Conservation (phyloP, 208 protist genomes). For the Willaertia magna region DNA sequence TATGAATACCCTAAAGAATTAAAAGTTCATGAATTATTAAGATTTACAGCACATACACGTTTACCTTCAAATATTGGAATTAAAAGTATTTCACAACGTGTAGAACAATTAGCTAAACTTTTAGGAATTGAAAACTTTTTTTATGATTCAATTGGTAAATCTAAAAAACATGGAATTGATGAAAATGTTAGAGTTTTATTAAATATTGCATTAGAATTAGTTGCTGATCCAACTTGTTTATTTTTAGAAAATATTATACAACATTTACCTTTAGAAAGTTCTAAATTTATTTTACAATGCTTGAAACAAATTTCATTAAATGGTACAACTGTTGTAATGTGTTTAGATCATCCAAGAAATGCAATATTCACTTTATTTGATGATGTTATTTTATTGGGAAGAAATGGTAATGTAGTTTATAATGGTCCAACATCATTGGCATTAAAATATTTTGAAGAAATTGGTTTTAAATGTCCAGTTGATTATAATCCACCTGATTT, state of each 20-base stretch:
- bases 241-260: slow-evolving; percentile 69
- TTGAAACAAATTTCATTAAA: not conserved
- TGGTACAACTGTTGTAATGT: slow-evolving; percentile 19
- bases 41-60: slow-evolving; percentile 65
- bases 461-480: slow-evolving; percentile 3
- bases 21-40: slow-evolving; percentile 47
- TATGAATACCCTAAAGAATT: slow-evolving; percentile 6
- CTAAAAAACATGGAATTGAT: slow-evolving; percentile 51
- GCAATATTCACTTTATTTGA: slow-evolving; percentile 53
- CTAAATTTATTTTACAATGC: not conserved
- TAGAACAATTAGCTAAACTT: slow-evolving; percentile 28
- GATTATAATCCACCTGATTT: slow-evolving; percentile 2
- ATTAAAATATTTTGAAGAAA: not conserved
- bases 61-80: slow-evolving; percentile 58
- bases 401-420: slow-evolving; percentile 13
- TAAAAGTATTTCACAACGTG: slow-evolving; percentile 45
- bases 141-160: slow-evolving; percentile 38
- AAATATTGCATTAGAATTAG: slow-evolving; percentile 70
- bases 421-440: not conserved
- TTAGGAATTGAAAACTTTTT: slow-evolving; percentile 46
- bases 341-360: slow-evolving; percentile 47
- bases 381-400: slow-evolving; percentile 37
- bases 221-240: slow-evolving; percentile 67
- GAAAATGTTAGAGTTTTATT: slow-evolving; percentile 69
- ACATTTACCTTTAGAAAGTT: slow-evolving; percentile 1